Conservation (phyloP, 139 green algal genomes). For the Closterium sp. region DNA sequence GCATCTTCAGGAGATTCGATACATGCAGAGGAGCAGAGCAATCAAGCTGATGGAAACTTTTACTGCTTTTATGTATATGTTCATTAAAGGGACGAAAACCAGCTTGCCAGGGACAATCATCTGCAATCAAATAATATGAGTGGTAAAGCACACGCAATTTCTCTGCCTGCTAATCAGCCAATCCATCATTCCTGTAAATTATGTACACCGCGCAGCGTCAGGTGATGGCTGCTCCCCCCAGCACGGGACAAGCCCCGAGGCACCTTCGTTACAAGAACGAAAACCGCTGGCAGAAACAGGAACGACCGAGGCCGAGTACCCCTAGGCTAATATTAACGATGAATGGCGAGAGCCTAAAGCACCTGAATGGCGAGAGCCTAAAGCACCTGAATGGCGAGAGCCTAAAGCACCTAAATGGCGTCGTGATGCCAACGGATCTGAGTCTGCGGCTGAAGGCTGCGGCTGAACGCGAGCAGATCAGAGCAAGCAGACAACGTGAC, state of each 20-base stretch:
- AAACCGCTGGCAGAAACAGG: background rate
- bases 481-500: background rate
- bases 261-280: background rate
- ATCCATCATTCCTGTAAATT: background rate
- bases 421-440: background rate
- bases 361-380: background rate
- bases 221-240: background rate
- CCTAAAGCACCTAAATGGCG: background rate
- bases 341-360: background rate
- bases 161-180: background rate
- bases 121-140: too few species aligned
- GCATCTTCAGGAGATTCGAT: too few species aligned
- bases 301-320: background rate
- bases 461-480: background rate
- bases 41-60: too few species aligned
- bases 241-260: background rate
- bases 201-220: background rate
- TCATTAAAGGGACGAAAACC: too few species aligned
- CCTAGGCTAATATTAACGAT: background rate
- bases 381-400: background rate
- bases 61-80: too few species aligned
- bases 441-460: background rate
- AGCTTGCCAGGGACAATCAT: too few species aligned
- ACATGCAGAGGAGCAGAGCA: too few species aligned
- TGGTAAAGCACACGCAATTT: background rate